Percentiles rank a stretch among this genome's conserved stretches.
Evolutionary conservation across 2,329 filamentous ascomycete genomes (phyloP).

Genomic region (Cryphonectria carpinicola): DNA sequence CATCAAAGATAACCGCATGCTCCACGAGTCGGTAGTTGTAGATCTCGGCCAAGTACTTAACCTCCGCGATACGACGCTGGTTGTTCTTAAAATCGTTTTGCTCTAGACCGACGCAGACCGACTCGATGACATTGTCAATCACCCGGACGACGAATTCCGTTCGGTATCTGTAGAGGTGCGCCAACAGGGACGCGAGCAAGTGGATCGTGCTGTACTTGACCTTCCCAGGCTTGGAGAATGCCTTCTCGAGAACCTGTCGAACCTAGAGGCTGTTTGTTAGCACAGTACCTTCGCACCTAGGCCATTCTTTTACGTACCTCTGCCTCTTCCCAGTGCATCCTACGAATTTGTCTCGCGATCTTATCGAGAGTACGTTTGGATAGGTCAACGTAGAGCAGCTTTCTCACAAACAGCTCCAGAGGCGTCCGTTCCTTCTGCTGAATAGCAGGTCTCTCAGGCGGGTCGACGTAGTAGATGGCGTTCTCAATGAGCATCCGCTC

Average conservation of each 20-base stretch:
- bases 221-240: constrained; percentile 95
- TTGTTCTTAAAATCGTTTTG: constrained; percentile 98
- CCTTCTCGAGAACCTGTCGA: constrained; percentile 66
- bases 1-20: constrained; percentile 92
- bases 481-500: constrained; percentile 99
- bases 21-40: constrained; percentile 99
- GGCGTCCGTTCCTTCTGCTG: constrained; percentile 96
- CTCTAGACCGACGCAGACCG: constrained; percentile 85
- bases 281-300: constrained; percentile 28
- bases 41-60: constrained; percentile 93
- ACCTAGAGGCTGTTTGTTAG: constrained; percentile 49
- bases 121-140: constrained; percentile 89
- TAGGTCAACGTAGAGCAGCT: constrained; percentile 90
- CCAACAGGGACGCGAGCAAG: constrained; percentile 85
- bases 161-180: constrained; percentile 89
- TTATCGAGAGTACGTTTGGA: constrained; percentile 94
- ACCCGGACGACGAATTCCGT: constrained; percentile 88
- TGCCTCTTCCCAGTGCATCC: constrained; percentile 94
- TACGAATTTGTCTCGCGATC: constrained; percentile 89
- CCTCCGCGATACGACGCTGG: constrained; percentile 90
- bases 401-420: constrained; percentile 89
- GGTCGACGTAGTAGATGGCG: constrained; percentile 96
- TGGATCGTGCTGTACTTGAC: constrained; percentile 98
- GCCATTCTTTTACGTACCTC: constrained; percentile 57
- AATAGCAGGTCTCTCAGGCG: constrained; percentile 89